A percentile compares a stretch with the other conserved stretches of the same genome.
phyloP scores from a whole-genome alignment of 1,284 basidiomycete species.

The Meripilus lineatus region DNA sequence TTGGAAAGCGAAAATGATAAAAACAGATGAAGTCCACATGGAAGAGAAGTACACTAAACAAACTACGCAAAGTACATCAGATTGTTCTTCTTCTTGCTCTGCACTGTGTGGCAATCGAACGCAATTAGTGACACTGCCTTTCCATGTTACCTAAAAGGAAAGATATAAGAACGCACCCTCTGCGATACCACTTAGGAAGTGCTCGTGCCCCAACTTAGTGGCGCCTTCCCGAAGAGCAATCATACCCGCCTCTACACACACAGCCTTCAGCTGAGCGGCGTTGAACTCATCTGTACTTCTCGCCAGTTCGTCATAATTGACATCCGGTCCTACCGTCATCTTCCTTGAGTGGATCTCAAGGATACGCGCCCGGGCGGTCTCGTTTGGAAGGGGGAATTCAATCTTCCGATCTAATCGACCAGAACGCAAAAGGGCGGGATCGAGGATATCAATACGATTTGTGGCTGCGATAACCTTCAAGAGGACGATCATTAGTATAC shows the following conservation, averaged over 20 bases:
- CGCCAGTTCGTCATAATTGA: slow-evolving; percentile 77
- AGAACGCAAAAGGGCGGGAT: slow-evolving; percentile 72
- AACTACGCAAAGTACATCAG: slow-evolving; percentile 83
- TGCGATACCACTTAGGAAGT: slow-evolving; percentile 90
- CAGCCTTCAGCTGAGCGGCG: slow-evolving; percentile 78
- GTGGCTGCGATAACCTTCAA: slow-evolving; percentile 94
- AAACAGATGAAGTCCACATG: neutral
- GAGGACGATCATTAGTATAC: too few relatives aligned
- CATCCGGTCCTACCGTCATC: slow-evolving; percentile 77
- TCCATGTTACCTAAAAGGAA: neutral
- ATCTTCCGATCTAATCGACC: slow-evolving; percentile 79
- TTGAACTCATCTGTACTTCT: slow-evolving; percentile 78
- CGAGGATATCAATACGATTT: slow-evolving; percentile 97
- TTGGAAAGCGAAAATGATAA: neutral
- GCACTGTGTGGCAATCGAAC: slow-evolving; percentile 48
- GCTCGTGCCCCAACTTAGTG: slow-evolving; percentile 85
- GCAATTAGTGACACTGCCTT: neutral
- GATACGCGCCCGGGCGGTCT: slow-evolving; percentile 68
- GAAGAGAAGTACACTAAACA: slow-evolving; percentile 5
- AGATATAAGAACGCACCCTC: slow-evolving; percentile 55
- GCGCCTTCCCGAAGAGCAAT: slow-evolving; percentile 94
- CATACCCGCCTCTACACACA: slow-evolving; percentile 98
- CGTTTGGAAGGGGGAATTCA: slow-evolving; percentile 77
- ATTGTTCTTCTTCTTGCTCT: slow-evolving; percentile 97
- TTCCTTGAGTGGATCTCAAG: slow-evolving; percentile 87